Evolutionary conservation across 2,329 filamentous ascomycete genomes (phyloP).

Genomic region (Ceratocystis eucalypticola): DNA sequence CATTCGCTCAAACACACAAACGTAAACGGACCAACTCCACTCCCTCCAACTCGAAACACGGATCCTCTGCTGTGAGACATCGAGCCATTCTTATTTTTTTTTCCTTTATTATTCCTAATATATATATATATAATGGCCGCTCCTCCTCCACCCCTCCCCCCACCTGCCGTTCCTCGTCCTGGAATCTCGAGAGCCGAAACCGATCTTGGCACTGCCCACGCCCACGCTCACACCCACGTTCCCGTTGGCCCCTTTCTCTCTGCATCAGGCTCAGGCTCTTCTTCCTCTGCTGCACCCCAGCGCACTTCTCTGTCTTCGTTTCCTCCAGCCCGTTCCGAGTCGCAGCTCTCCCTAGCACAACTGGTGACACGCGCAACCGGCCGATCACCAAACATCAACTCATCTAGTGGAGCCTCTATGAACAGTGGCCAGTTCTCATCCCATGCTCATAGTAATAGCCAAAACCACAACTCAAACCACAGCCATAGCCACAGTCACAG

Average conservation of each 20-base stretch:
- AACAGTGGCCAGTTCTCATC: conserved; percentile 11
- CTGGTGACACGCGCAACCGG: conserved; percentile 26
- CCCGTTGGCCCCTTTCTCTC: neutral
- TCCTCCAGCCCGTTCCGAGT: conserved; percentile 44
- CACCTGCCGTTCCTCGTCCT: conserved; percentile 13
- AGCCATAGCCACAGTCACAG: neutral
- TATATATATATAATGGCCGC: conserved; percentile 17
- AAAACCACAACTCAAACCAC: neutral
- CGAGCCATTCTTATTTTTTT: no score
- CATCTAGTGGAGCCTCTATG: conserved; percentile 32
- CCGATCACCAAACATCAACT: conserved; percentile 34
- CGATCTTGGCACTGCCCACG: neutral
- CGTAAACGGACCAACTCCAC: neutral
- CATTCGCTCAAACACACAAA: neutral
- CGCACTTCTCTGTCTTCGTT: conserved; percentile 52
- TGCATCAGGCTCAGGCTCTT: neutral
- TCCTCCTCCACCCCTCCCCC: conserved; percentile 9
- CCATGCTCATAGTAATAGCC: neutral
- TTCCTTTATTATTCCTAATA: no score
- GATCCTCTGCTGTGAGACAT: neutral
- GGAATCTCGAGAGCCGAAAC: conserved; percentile 15
- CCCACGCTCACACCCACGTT: neutral
- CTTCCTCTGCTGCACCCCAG: conserved; percentile 12
- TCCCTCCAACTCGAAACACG: neutral
- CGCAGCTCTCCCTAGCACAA: conserved; percentile 37